phyloP scores from a whole-genome alignment of 1,284 basidiomycete species.

The Cutaneotrichosporon sp. region DNA sequence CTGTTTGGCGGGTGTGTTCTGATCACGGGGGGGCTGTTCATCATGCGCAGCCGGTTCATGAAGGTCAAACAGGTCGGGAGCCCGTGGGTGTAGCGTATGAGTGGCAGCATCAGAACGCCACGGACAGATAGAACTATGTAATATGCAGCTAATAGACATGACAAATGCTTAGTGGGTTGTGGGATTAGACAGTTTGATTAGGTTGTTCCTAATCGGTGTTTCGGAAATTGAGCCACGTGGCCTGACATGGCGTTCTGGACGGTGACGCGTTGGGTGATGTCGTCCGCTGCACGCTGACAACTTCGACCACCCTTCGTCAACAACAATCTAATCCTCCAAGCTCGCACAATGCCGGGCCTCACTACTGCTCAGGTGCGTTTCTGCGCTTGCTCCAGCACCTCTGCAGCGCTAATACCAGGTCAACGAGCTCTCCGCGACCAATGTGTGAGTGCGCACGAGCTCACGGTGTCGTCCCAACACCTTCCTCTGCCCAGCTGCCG shows the following conservation, averaged over 20 bases:
- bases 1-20: constrained; percentile 38
- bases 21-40: constrained; percentile 3
- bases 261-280: constrained; percentile 16
- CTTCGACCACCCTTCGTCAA: constrained; percentile 6
- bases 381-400: background rate
- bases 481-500: too few relatives aligned
- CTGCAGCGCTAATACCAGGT: constrained; percentile 43
- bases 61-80: constrained; percentile 19
- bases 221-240: constrained; percentile 16
- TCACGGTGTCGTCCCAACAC: background rate
- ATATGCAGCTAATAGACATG: background rate
- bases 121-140: too few relatives aligned
- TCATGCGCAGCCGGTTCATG: constrained; percentile 9
- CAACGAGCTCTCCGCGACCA: constrained; percentile 48
- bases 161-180: too few relatives aligned
- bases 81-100: constrained; percentile 14
- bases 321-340: constrained; percentile 3
- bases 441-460: constrained; percentile 48
- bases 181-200: background rate
- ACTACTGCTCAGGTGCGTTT: constrained; percentile 52
- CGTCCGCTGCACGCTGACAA: background rate
- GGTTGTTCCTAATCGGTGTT: background rate
- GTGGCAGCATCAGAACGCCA: too few relatives aligned
- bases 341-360: constrained; percentile 46
- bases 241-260: background rate